Evolutionary conservation across 805 yeast species (phyloP).

Genomic region (Candida maesae): DNA sequence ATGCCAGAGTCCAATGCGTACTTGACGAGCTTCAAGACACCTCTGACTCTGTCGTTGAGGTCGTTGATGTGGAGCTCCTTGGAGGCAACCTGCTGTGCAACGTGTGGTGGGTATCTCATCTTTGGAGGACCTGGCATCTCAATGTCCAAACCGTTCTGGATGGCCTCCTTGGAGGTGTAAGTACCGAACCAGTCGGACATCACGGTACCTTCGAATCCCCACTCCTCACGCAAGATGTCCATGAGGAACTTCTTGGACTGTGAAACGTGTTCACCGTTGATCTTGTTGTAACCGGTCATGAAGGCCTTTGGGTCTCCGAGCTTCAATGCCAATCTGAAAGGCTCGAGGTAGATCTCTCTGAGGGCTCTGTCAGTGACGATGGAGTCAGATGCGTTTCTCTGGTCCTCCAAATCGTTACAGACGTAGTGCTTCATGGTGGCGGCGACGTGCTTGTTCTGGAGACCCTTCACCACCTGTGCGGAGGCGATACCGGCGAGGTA

Average conservation of each 20-base stretch:
- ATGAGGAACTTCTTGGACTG: constrained; percentile 39
- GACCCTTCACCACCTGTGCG: constrained; percentile 47
- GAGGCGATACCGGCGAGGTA: constrained; percentile 42
- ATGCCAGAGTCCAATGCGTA: constrained; percentile 40
- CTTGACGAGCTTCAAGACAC: constrained; percentile 45
- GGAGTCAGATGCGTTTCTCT: constrained; percentile 43
- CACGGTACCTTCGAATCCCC: constrained; percentile 49
- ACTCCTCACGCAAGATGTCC: constrained; percentile 47
- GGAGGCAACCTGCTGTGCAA: constrained; percentile 35
- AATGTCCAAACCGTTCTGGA: constrained; percentile 52
- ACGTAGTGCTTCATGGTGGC: constrained; percentile 52
- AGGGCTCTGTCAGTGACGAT: constrained; percentile 53
- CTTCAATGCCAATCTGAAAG: constrained; percentile 55
- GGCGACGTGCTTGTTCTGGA: constrained; percentile 45
- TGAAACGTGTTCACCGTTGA: constrained; percentile 55
- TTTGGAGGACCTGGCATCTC: constrained; percentile 63
- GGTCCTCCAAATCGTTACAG: constrained; percentile 56
- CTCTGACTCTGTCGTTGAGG: constrained; percentile 46
- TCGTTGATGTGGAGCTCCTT: constrained; percentile 36
- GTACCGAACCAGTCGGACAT: constrained; percentile 67
- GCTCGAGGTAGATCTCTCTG: constrained; percentile 56
- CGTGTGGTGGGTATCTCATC: constrained; percentile 37
- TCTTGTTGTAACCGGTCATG: constrained; percentile 61
- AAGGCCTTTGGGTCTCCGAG: constrained; percentile 47
- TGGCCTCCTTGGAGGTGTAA: constrained; percentile 40